Conservation (phyloP, 306 rosid genomes). For the Urtica urens region DNA sequence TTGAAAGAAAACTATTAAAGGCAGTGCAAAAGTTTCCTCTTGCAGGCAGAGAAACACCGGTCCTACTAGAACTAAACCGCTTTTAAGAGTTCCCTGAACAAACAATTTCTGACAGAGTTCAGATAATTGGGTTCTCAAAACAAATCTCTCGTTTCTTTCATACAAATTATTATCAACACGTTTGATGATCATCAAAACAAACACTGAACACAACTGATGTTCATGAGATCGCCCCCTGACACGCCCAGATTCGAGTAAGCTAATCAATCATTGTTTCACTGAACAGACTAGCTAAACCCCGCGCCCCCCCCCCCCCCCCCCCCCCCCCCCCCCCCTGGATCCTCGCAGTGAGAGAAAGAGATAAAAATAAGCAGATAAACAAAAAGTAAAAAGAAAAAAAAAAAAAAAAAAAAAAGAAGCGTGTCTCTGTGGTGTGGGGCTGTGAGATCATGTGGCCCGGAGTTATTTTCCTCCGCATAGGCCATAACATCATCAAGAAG, state of each 20-base stretch:
- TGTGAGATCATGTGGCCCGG: slow-evolving; percentile 4
- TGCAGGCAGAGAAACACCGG: background rate
- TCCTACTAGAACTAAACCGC: no score
- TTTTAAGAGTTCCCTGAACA: background rate
- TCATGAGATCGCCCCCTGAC: background rate
- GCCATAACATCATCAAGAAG: no score
- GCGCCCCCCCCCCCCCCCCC: no score
- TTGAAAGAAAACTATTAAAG: no score
- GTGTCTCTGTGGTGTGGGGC: slow-evolving; percentile 1
- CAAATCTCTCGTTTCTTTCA: no score
- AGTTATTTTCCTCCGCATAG: background rate
- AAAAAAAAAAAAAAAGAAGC: no score
- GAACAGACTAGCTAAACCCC: no score
- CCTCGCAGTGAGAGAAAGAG: slow-evolving; percentile 4
- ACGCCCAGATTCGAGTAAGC: background rate
- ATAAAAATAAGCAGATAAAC: no score
- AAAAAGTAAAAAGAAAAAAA: no score
- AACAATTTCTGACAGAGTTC: background rate
- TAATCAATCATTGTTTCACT: background rate
- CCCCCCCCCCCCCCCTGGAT: no score
- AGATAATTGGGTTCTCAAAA: slow-evolving; percentile 1
- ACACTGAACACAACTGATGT: no score
- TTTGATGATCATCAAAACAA: no score
- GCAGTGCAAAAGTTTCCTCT: background rate
- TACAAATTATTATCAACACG: background rate